Base-by-base conservation (phyloP, 192 early-diverging fungal genomes). In the Borealophlyctis nickersoniae region DNA sequence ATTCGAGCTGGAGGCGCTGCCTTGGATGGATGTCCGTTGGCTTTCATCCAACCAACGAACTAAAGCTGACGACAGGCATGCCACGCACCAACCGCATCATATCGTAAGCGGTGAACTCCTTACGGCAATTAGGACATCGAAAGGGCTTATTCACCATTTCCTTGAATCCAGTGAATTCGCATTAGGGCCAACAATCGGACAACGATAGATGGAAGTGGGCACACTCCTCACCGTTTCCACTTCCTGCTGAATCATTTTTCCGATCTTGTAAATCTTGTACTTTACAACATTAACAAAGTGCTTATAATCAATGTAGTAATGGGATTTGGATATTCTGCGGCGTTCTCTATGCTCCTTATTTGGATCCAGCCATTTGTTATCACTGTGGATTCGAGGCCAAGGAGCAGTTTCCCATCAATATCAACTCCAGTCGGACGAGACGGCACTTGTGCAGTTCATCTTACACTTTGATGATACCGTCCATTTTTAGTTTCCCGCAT, bases 231-330 rank as follows among this genome's bases (percentile, higher is more conserved):
- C 76, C 61, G 62, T 61, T 36, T 75, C 63, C 27, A 73, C 71
- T 45, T 79, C 71, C 59, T 73, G 73, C 49, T 74, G 53, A 27
- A 75, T 79, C 29, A 67, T 36, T 48, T 75, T 66, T 22, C 70
- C 68, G 36, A 97, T 90, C 72, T 86, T 87, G 79, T 86, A 91
- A 70, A 97, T 92, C 65, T 89, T 88, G 84, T 84, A 95, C 66
- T 94, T 95, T 51, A 95, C 88, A 4, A 93, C 92, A 62, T 95
- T 89, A 0, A 97, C 89, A 75, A 95, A 92, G n/a, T 87, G 80
- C 67, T 90, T 91, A 77, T 94, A 95, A 75, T 97, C 94, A 13
- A 97, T 79, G 69, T 91, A 92, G 72, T 91, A 94, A 58, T 69
- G 70, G 13, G 69, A 56, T 33, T 62, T 16, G 30, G 36, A 63